Conservation (phyloP, 2,329 filamentous ascomycete species). For the Colletotrichum sp. region DNA sequence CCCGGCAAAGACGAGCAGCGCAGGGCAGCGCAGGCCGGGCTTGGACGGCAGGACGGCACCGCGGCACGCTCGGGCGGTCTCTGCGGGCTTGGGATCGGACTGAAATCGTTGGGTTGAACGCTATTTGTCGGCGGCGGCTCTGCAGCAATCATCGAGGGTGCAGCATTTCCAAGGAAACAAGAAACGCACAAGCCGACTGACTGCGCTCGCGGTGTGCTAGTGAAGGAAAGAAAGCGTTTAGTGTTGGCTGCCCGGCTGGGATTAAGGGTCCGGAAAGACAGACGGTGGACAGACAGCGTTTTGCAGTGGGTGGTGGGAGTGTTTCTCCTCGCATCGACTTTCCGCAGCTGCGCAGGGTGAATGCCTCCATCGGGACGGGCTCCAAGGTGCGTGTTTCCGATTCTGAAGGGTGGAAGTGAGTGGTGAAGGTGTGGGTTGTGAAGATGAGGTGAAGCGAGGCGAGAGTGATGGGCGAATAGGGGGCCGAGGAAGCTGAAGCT, state of each 20-base stretch:
- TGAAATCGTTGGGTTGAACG: neutral
- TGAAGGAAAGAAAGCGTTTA: neutral
- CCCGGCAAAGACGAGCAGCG: neutral
- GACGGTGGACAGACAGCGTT: neutral
- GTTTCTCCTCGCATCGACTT: slow-evolving; percentile 10
- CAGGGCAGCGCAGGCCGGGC: neutral
- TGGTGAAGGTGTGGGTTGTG: neutral
- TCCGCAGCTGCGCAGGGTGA: neutral
- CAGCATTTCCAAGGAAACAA: neutral
- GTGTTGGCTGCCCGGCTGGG: neutral
- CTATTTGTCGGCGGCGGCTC: neutral
- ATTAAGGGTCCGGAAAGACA: neutral
- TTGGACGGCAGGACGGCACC: slow-evolving; percentile 14
- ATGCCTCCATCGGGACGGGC: neutral
- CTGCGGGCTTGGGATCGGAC: neutral
- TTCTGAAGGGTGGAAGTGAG: neutral
- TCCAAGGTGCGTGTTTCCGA: slow-evolving; percentile 5
- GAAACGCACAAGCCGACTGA: neutral
- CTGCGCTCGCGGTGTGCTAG: neutral
- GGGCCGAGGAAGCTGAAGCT: slow-evolving; percentile 4
- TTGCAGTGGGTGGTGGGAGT: neutral
- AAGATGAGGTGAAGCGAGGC: slow-evolving; percentile 6
- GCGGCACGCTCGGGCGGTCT: slow-evolving; percentile 11
- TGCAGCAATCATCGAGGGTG: neutral
- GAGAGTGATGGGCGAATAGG: neutral